These are phyloP conservation scores for Zizania latifolia DNA, from an alignment of 176 grass and related monocot species.

Conservation along the genomic window DNA sequence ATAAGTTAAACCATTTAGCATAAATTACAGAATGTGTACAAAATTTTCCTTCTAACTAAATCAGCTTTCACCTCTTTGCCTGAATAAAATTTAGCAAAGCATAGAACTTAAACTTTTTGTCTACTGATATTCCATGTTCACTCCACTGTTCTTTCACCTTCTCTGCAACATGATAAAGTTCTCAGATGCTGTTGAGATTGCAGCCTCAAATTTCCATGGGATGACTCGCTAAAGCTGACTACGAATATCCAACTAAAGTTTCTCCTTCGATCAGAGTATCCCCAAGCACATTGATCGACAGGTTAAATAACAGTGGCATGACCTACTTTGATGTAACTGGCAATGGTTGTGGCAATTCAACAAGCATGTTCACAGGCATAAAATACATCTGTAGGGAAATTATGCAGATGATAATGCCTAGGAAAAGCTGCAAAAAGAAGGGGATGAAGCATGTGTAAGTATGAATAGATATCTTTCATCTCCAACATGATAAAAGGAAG, in stretches of 20 bases:
- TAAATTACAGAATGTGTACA: constrained; percentile 8
- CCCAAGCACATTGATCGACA: constrained; percentile 8
- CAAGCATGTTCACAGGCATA: constrained; percentile 71
- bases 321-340: constrained; percentile 38
- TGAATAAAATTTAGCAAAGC: not conserved
- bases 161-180: not conserved
- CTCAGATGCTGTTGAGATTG: constrained; percentile 1
- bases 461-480: constrained; percentile 6
- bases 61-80: constrained; percentile 7
- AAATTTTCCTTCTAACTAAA: not conserved
- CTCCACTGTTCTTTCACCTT: constrained; percentile 14
- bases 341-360: constrained; percentile 66
- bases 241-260: not conserved
- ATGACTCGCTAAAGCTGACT: not conserved
- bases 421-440: constrained; percentile 70
- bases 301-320: constrained; percentile 9
- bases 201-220: not conserved
- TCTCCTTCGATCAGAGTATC: constrained; percentile 12
- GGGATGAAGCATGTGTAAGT: constrained; percentile 24
- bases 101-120: not conserved
- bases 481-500: not conserved
- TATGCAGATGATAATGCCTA: constrained; percentile 95
- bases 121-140: not conserved
- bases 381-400: constrained; percentile 98
- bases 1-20: constrained; percentile 13